A percentile compares a stretch with the other conserved stretches of the same genome.
phyloP scores from a whole-genome alignment of 2,329 filamentous ascomycete species.

The Fusarium sarcochroum region DNA sequence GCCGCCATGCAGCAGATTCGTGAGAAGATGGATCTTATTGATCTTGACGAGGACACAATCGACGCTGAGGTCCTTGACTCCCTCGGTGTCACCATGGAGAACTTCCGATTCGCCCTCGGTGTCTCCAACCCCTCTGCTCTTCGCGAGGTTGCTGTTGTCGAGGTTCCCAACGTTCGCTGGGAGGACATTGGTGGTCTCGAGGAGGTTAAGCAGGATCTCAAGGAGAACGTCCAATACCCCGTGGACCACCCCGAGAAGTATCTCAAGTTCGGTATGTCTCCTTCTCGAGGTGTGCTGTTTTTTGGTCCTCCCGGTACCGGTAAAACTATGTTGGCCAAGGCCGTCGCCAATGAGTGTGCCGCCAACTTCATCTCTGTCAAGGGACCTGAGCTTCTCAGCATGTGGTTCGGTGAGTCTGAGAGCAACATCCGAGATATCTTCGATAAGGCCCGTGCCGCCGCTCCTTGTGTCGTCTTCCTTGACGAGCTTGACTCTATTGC shows the following conservation, averaged over 20 bases:
- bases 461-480: slow-evolving; percentile 98
- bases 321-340: slow-evolving; percentile 99
- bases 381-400: slow-evolving; percentile 96
- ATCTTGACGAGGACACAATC: slow-evolving; percentile 98
- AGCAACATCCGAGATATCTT: slow-evolving; percentile 99
- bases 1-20: slow-evolving; percentile 99
- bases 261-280: slow-evolving; percentile 99
- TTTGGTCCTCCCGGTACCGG: slow-evolving; percentile 99
- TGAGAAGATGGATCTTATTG: slow-evolving; percentile 99
- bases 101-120: slow-evolving; percentile 98
- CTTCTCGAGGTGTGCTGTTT: slow-evolving; percentile 97
- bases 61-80: slow-evolving; percentile 99
- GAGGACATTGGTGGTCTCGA: slow-evolving; percentile 99
- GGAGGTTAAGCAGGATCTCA: slow-evolving; percentile 98
- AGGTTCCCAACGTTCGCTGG: slow-evolving; percentile 99
- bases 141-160: slow-evolving; percentile 98
- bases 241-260: slow-evolving; percentile 99
- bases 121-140: slow-evolving; percentile 99
- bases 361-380: slow-evolving; percentile 99
- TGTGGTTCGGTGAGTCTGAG: slow-evolving; percentile 99
- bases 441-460: slow-evolving; percentile 98
- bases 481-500: slow-evolving; percentile 99
- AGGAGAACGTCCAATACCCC: slow-evolving; percentile 98
- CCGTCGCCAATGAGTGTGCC: slow-evolving; percentile 98
- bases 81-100: slow-evolving; percentile 98